Percentiles rank a stretch among this genome's conserved stretches.
Evolutionary conservation across 2,329 filamentous ascomycete species (phyloP).

Genomic region (Apiospora pterosperma): DNA sequence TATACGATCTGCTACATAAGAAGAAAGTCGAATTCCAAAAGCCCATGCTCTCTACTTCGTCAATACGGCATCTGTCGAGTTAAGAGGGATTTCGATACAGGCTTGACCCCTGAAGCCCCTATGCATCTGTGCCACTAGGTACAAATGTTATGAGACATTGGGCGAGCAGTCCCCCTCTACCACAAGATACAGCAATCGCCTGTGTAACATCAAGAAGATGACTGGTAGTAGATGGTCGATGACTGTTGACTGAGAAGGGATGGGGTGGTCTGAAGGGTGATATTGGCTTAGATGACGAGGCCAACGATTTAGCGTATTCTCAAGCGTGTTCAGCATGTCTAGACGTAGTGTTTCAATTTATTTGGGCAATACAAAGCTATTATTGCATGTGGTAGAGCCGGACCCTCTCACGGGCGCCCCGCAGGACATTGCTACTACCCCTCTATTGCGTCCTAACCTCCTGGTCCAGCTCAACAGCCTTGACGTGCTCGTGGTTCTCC

Average conservation of each 20-base stretch:
- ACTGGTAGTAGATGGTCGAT: background rate
- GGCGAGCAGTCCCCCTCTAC: too few relatives aligned
- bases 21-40: too few relatives aligned
- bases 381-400: background rate
- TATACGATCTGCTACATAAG: background rate
- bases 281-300: background rate
- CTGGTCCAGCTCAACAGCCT: slow-evolving; percentile 70
- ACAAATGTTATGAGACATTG: background rate
- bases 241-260: background rate
- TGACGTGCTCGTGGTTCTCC: slow-evolving; percentile 65
- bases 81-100: background rate
- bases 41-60: background rate
- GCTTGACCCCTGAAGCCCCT: background rate
- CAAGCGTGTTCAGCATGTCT: background rate
- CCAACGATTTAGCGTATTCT: background rate
- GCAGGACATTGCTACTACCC: background rate
- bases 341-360: background rate
- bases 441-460: slow-evolving; percentile 69
- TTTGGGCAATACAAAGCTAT: background rate
- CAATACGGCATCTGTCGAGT: background rate
- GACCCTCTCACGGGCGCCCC: background rate
- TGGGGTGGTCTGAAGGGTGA: background rate
- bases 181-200: background rate
- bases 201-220: background rate
- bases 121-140: background rate